phyloP scores from a whole-genome alignment of 495 filamentous ascomycete species.

The Podospora tetraspora region DNA sequence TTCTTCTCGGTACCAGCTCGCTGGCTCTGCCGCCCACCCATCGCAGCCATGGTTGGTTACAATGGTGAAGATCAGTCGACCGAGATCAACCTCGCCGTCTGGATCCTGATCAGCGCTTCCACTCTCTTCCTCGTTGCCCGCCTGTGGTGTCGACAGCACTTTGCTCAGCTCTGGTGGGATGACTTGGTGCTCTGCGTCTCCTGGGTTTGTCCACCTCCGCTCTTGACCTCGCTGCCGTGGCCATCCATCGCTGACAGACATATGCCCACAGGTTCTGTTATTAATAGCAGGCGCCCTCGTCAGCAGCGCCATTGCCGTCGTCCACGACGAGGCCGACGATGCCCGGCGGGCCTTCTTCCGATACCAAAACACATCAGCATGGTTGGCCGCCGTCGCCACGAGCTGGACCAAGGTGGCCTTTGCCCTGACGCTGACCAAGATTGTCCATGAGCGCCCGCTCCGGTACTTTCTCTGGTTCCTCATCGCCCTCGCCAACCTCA shows the following conservation, averaged over 20 bases:
- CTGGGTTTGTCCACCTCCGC: conserved; percentile 13
- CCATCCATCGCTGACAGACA: not conserved
- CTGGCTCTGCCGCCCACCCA: not conserved
- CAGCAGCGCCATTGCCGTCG: conserved; percentile 12
- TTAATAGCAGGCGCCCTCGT: conserved; percentile 14
- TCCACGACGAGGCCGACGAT: conserved; percentile 9
- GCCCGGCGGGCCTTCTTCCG: conserved; percentile 15
- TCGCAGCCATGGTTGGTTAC: conserved; percentile 11
- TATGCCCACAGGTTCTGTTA: conserved; percentile 8
- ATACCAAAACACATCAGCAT: conserved; percentile 16
- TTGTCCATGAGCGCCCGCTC: conserved; percentile 8
- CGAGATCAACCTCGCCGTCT: conserved; percentile 20
- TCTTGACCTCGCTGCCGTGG: not conserved
- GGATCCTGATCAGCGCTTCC: conserved; percentile 17
- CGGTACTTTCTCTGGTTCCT: conserved; percentile 16
- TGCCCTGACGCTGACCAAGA: conserved; percentile 18
- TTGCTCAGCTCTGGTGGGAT: conserved; percentile 18
- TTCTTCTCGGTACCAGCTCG: conserved; percentile 1
- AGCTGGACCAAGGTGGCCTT: conserved; percentile 23
- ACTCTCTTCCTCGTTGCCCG: conserved; percentile 17
- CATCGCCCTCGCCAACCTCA: conserved; percentile 18
- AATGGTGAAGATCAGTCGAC: conserved; percentile 10
- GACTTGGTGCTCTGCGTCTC: conserved; percentile 13
- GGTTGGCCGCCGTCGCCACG: conserved; percentile 18
- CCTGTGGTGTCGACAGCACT: conserved; percentile 14